phyloP scores from a whole-genome alignment of 768 basidiomycete species.

The Auriscalpium vulgare region DNA sequence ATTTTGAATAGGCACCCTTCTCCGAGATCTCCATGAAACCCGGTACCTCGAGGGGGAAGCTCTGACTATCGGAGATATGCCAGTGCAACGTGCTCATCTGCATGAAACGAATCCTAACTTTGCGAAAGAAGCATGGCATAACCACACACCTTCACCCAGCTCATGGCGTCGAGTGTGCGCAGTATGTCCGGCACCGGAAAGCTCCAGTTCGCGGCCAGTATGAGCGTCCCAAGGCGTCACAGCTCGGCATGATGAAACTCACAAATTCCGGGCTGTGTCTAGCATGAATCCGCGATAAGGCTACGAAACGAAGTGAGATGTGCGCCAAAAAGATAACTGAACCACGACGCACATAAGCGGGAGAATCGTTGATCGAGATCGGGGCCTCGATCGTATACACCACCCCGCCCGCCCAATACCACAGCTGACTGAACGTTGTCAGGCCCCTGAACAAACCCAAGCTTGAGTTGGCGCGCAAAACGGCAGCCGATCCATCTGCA shows the following conservation, averaged over 20 bases:
- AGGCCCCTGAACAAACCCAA: slow-evolving; percentile 65
- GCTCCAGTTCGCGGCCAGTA: slow-evolving; percentile 14
- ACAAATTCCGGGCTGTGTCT: slow-evolving; percentile 74
- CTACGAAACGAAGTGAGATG: slow-evolving; percentile 22
- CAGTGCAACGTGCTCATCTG: slow-evolving; percentile 26
- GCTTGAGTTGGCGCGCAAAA: slow-evolving; percentile 50
- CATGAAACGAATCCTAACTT: neutral
- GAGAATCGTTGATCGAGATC: slow-evolving; percentile 50
- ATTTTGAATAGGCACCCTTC: slow-evolving; percentile 26
- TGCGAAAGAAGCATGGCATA: neutral
- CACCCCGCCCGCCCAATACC: slow-evolving; percentile 42
- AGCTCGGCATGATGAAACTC: neutral
- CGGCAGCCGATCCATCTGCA: slow-evolving; percentile 43
- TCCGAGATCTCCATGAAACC: slow-evolving; percentile 24
- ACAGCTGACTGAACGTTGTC: slow-evolving; percentile 65
- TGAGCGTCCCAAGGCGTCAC: no score
- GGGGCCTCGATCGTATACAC: slow-evolving; percentile 51
- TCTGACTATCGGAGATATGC: slow-evolving; percentile 35
- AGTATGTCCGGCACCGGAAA: slow-evolving; percentile 31
- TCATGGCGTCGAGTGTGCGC: slow-evolving; percentile 45
- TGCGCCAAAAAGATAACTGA: neutral
- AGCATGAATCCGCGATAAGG: slow-evolving; percentile 73
- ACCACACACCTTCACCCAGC: slow-evolving; percentile 36
- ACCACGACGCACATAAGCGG: slow-evolving; percentile 48
- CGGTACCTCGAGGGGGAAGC: slow-evolving; percentile 28